Conservation (phyloP, 345 rosid genomes). For the Camelina neglecta region DNA sequence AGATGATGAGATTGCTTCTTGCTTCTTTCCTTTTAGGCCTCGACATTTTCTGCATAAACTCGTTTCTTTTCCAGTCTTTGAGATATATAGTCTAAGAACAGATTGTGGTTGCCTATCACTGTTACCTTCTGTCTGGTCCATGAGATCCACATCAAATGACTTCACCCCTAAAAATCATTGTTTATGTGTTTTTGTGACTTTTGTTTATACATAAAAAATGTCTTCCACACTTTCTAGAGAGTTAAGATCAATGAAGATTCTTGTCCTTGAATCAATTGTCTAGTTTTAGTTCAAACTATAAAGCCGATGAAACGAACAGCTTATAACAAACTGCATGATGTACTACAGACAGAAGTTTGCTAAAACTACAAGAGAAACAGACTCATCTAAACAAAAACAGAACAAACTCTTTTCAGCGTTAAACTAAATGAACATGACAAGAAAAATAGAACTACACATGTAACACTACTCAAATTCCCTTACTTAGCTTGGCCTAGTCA, state of each 20-base stretch:
- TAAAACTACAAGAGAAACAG: background rate
- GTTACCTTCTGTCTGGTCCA: too few relatives aligned
- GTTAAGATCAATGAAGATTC: background rate
- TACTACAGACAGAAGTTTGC: background rate
- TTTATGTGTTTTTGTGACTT: too few relatives aligned
- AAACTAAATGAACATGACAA: slow-evolving; percentile 3
- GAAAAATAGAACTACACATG: background rate
- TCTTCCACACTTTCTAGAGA: background rate
- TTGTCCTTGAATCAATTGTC: background rate
- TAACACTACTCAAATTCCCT: background rate
- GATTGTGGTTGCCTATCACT: too few relatives aligned
- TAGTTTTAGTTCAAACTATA: too few relatives aligned
- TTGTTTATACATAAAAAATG: too few relatives aligned
- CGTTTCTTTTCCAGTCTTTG: too few relatives aligned
- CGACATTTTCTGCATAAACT: slow-evolving; percentile 37
- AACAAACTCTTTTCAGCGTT: slow-evolving; percentile 5
- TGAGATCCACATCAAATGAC: too few relatives aligned
- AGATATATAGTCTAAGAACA: too few relatives aligned
- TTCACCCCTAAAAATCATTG: too few relatives aligned
- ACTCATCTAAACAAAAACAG: background rate
- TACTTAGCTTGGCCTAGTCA: slow-evolving; percentile 8
- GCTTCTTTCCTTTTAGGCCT: slow-evolving; percentile 29
- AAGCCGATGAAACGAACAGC: too few relatives aligned
- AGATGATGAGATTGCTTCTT: background rate
- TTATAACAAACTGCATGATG: too few relatives aligned